Percentiles rank a stretch among this genome's conserved stretches.
These are phyloP conservation scores for Pistacia atlantica DNA, from an alignment of 345 rosid species.

Conservation along the genomic window DNA sequence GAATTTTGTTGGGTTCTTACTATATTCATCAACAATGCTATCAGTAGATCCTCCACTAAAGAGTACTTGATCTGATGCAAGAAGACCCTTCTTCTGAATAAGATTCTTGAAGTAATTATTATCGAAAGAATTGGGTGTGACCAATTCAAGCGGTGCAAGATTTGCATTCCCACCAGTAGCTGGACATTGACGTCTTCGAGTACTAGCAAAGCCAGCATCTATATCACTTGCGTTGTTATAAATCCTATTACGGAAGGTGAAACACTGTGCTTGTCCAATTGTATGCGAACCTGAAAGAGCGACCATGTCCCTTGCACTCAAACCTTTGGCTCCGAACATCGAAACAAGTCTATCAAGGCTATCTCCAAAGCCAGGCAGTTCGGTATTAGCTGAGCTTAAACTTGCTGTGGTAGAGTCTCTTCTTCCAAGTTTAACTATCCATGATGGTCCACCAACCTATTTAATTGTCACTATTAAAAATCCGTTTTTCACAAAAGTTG, in stretches of 20 bases:
- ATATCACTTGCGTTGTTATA: conserved; percentile 47
- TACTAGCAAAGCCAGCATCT: conserved; percentile 45
- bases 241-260: conserved; percentile 41
- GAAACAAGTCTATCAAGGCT: conserved; percentile 37
- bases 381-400: conserved; percentile 31
- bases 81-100: conserved; percentile 54
- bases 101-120: conserved; percentile 58
- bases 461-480: too few relatives aligned
- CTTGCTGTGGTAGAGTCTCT: conserved; percentile 45
- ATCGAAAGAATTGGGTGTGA: conserved; percentile 57
- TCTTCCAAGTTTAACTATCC: conserved; percentile 47
- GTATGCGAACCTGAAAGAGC: conserved; percentile 68
- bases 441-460: conserved; percentile 44
- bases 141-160: conserved; percentile 28
- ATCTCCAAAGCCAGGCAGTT: conserved; percentile 45
- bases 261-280: conserved; percentile 56
- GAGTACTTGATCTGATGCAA: conserved; percentile 47
- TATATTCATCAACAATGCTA: conserved; percentile 43
- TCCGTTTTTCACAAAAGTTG: too few relatives aligned
- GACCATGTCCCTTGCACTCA: conserved; percentile 57
- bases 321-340: conserved; percentile 46
- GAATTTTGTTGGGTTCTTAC: conserved; percentile 39
- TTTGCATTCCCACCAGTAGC: conserved; percentile 6
- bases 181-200: conserved; percentile 45
- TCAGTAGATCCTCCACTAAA: conserved; percentile 48